Base-by-base conservation (phyloP, 495 filamentous ascomycete genomes). In the Aspergillus baeticus region DNA sequence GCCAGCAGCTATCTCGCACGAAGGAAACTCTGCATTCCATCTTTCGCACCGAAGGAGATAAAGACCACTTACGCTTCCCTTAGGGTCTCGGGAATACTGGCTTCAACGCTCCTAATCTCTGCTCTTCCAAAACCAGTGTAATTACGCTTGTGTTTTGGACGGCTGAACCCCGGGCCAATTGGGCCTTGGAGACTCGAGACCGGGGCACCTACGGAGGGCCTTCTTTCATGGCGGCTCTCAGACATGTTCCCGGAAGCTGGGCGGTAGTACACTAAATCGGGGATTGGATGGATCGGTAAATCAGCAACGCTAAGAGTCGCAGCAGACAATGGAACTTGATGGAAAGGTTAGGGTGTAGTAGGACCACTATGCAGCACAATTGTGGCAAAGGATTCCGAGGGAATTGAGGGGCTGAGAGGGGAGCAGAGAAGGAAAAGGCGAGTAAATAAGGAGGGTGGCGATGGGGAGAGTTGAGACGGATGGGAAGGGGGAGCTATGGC, bases 91-190 rank as follows among this genome's bases (percentile, higher is more conserved):
- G 95, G 94, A 65, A 98, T 95, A 62, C 78, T 84, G 29, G 83
- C 91, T 75, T 98, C 94, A 38, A 97, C 90, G 63, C 68, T 86
- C 80, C 96, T 97, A 77, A 96, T 98, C 63, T 98, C 93, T 3
- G 80, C 74, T 21, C 90, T 81, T 22, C 92, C 92, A 66, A 96
- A 92, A 10, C 94, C 94, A 4, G 94, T 98, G 60, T 87, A 87
- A 14, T 92, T 97, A 47, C 94, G 84, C 78, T 89, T 96, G 77
- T 98, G 94, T 76, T 98, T 98, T 17, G 94, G 94, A 51, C 93
- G 80, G 57, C 74, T 79, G 62, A 82, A 77, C 13, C 83, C 85
- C 4, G 89, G 89, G 2, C 87, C 87, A 51, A 97, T 79, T 2
- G 88, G 87, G 41, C 90, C 92, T 69, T 88, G 79, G 33, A 97